Evolutionary conservation across 2,329 filamentous ascomycete genomes (phyloP).

Genomic region (Periconia macrospinosa): DNA sequence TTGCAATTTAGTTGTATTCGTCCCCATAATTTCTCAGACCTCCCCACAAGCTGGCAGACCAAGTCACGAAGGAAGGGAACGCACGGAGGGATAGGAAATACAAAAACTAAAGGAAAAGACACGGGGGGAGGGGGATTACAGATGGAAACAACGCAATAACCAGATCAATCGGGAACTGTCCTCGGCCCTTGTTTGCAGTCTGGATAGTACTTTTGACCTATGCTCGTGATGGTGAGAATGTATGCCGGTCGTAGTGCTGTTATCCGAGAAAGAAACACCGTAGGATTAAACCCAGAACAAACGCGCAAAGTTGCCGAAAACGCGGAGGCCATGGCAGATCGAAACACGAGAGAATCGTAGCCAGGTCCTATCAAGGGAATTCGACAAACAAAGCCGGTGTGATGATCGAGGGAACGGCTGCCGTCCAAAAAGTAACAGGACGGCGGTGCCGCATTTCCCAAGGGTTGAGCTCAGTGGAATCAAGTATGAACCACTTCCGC

Average conservation of each 20-base stretch:
- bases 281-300: conserved; percentile 35
- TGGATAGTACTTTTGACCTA: conserved; percentile 3
- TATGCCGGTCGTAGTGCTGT: conserved; percentile 21
- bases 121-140: conserved; percentile 35
- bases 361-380: conserved; percentile 36
- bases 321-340: conserved; percentile 25
- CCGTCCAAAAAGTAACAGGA: conserved; percentile 43
- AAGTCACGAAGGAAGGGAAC: conserved; percentile 40
- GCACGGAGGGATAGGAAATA: conserved; percentile 31
- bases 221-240: conserved; percentile 17
- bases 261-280: conserved; percentile 28
- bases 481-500: conserved; percentile 32
- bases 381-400: conserved; percentile 40
- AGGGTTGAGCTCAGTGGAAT: conserved; percentile 38
- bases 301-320: conserved; percentile 28
- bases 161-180: conserved; percentile 27
- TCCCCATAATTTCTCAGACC: conserved; percentile 41
- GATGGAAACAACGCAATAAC: conserved; percentile 32
- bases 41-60: conserved; percentile 47
- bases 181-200: conserved; percentile 27
- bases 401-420: conserved; percentile 41
- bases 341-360: conserved; percentile 29
- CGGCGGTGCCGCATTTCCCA: conserved; percentile 50
- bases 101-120: conserved; percentile 25
- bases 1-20: conserved; percentile 42